phyloP scores from a whole-genome alignment of 441 rosid genomes.

The Erodium moschatum region DNA sequence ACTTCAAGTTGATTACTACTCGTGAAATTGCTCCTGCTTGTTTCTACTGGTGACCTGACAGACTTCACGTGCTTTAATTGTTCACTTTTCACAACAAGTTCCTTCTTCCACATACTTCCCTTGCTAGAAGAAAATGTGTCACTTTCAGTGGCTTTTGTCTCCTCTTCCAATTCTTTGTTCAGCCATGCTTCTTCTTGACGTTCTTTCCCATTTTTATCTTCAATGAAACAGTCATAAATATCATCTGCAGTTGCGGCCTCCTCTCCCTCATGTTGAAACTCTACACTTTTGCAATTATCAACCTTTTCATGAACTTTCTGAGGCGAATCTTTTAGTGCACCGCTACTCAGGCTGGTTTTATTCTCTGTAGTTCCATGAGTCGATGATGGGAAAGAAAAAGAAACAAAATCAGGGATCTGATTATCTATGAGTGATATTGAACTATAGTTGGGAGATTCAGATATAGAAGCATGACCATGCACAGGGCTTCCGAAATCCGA shows the following conservation, averaged over 20 bases:
- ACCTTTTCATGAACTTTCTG: slow-evolving; percentile 22
- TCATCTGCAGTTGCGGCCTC: slow-evolving; percentile 24
- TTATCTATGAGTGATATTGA: slow-evolving; percentile 20
- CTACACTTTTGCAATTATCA: slow-evolving; percentile 8
- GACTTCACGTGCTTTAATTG: slow-evolving; percentile 59
- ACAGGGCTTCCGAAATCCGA: slow-evolving; percentile 36
- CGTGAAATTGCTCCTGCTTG: slow-evolving; percentile 31
- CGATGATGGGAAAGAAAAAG: slow-evolving; percentile 25
- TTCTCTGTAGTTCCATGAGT: slow-evolving; percentile 21
- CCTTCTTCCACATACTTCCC: slow-evolving; percentile 38
- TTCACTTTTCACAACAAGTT: slow-evolving; percentile 32
- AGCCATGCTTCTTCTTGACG: slow-evolving; percentile 28
- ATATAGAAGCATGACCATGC: slow-evolving; percentile 28
- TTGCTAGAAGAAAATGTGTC: slow-evolving; percentile 41
- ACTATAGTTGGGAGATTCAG: slow-evolving; percentile 26
- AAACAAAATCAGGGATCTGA: slow-evolving; percentile 19
- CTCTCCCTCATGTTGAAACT: slow-evolving; percentile 14
- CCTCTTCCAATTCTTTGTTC: slow-evolving; percentile 12
- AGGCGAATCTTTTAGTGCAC: slow-evolving; percentile 17
- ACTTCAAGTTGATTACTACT: slow-evolving; percentile 30
- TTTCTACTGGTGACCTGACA: slow-evolving; percentile 58
- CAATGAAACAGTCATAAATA: slow-evolving; percentile 20
- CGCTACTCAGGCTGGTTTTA: slow-evolving; percentile 16
- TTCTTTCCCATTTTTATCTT: slow-evolving; percentile 23
- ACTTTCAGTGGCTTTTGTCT: slow-evolving; percentile 21